phyloP scores from a whole-genome alignment of 352 stramenopile genomes.

The Thalassiosira tumida region DNA sequence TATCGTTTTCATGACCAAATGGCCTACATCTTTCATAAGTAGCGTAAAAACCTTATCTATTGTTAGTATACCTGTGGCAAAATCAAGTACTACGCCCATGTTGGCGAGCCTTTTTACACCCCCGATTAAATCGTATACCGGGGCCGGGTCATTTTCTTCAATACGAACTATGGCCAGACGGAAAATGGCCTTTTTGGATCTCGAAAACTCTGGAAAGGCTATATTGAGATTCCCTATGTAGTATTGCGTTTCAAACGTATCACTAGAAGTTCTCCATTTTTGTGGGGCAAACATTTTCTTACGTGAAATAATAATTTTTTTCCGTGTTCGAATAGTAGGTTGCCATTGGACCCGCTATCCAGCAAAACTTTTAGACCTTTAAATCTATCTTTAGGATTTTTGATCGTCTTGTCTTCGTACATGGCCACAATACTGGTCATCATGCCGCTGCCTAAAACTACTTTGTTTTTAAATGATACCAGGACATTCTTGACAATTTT shows the following conservation, averaged over 20 bases:
- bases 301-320: constrained; percentile 6
- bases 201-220: not conserved
- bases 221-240: not conserved
- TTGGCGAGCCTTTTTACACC: not conserved
- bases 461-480: not conserved
- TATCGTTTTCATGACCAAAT: not conserved
- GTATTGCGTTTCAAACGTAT: constrained; percentile 3
- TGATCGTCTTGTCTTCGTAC: too few relatives aligned
- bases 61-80: not conserved
- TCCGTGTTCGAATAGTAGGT: constrained; percentile 1
- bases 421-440: not conserved
- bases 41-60: not conserved
- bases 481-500: constrained; percentile 2
- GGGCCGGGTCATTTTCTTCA: not conserved
- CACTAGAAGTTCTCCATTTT: constrained; percentile 21
- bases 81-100: constrained; percentile 7
- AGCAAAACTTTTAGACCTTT: constrained; percentile 14
- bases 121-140: not conserved
- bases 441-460: not conserved
- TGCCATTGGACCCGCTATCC: not conserved
- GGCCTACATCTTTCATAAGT: not conserved
- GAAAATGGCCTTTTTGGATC: not conserved
- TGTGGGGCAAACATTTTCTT: not conserved
- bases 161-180: not conserved
- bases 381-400: not conserved